A percentile compares a stretch with the other conserved stretches of the same genome.
Evolutionary conservation across 768 basidiomycete species (phyloP).

Genomic region (Lyophyllum atratum): DNA sequence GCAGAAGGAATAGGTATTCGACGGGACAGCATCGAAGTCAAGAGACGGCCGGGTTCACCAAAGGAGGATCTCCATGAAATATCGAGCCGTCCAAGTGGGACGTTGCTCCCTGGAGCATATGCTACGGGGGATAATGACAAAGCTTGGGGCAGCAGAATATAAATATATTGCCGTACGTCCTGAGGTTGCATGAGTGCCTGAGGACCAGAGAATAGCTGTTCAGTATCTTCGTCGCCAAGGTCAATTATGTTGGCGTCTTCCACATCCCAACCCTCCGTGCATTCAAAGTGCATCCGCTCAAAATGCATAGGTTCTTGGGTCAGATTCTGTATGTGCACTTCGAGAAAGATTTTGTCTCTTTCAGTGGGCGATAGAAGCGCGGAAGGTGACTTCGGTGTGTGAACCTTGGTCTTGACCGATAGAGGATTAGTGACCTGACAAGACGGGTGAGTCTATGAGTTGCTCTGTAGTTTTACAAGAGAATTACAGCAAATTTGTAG

Average conservation of each 20-base stretch:
- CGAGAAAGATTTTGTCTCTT: constrained; percentile 85
- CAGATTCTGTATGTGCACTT: constrained; percentile 90
- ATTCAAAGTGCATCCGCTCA: constrained; percentile 79
- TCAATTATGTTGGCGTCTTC: constrained; percentile 52
- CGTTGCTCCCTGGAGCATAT: constrained; percentile 66
- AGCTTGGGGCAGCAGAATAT: constrained; percentile 63
- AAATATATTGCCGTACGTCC: constrained; percentile 86
- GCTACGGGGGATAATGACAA: constrained; percentile 45
- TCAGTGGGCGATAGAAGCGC: constrained; percentile 63
- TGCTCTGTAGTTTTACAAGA: neutral
- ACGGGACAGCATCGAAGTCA: constrained; percentile 88
- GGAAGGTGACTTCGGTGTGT: constrained; percentile 71
- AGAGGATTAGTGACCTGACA: constrained; percentile 88
- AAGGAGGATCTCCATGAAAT: constrained; percentile 86
- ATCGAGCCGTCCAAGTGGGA: constrained; percentile 86
- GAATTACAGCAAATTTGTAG: constrained; percentile 86
- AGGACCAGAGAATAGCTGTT: constrained; percentile 57
- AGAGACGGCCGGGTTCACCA: constrained; percentile 82
- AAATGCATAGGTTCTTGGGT: constrained; percentile 78
- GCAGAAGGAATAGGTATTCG: constrained; percentile 61
- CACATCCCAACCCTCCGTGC: constrained; percentile 64
- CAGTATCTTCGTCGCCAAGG: constrained; percentile 23
- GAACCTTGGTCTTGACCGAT: constrained; percentile 94
- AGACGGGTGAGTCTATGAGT: neutral
- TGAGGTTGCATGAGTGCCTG: constrained; percentile 80